Evolutionary conservation across 1,139 yeast species (phyloP), one percentile per base, ranked within the genome.

Genomic region (Trichomonascaceae sp.): DNA sequence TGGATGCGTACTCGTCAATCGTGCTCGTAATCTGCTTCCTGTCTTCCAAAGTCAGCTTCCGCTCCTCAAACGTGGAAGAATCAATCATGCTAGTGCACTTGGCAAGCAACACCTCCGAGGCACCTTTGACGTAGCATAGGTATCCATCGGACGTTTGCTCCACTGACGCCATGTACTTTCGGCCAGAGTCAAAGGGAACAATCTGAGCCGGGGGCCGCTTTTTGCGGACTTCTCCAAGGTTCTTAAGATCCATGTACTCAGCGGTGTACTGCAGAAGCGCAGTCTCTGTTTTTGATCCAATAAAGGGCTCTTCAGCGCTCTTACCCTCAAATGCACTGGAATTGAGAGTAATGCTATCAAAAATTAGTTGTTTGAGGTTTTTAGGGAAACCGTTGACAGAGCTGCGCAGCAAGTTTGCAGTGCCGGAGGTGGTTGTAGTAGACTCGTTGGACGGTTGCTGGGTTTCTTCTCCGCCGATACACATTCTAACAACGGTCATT

Each of bases 261-360:
- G 67, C 64, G 3, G 92, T 92, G 45, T 85, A 64, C 16, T 74
- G 63, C 27, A 92, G 64, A 40, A 89, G 59, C 0, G 98, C 97
- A 25, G 89, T 76, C 56, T 89, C 99, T 4, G 98, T 92, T 57
- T 89, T 89, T 42, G 92, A 82, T 9, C 99, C 98, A 33, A 85
- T 65, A 50, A 70, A 87, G 1, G 77, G 75, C 31, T 58, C 64
- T 4, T 34, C 44, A 25, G 39, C 37, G 15, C 37, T 47, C 14
- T 43, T 45, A 44, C 79, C 78, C 50, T 78, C 93, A 55, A 87
- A 89, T 3, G 96, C 96, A 3, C 96, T 78, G 1, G 95, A 80
- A 57, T 89, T 89, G 41, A 82, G 52, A 3, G 72, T 62, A 29
- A 85, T 74, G 47, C 89, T 84, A 26, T 74, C 66, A 27, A 71